Base-by-base conservation (phyloP, 495 filamentous ascomycete genomes). In the Penicillium turbatum region DNA sequence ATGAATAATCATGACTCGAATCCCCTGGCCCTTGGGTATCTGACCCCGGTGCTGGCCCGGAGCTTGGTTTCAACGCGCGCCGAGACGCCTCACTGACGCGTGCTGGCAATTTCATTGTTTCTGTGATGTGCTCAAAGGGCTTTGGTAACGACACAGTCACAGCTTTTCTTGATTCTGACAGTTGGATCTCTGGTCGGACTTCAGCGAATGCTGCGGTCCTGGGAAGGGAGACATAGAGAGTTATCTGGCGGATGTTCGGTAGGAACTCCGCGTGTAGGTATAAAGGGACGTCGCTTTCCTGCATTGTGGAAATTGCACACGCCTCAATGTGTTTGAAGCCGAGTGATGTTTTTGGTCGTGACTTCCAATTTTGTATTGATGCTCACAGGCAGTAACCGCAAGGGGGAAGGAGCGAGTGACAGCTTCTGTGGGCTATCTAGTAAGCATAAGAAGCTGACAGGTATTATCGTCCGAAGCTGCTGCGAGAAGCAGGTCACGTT, bases 241-340 rank as follows among this genome's bases (percentile, higher is more conserved):
- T 88, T 39, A 95, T 78, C 67, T 92, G 88, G 11, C 86, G 84
- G 59, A 98, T 95, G 63, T 96, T 90, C 53, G 84, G 77, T 5
- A 97, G 79, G 0, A 93, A 81, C 76, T 98, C 93, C 13, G 92
- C 90, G 64, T 97, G 92, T 16, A 96, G 74, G 43, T 76, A 71
- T 16, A 83, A 48, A 6, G 59, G 30, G 1, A 44, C 19, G 17
- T 62, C 21, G 30, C 2, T 2, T 7, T 51, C 38, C 36, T 49
- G 54, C 31, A 58, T 52, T 19, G 31, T 31, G 31, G 19, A 11
- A 15, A 16, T 19, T 37, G 11, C 27, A 21, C 13, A 26, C 17
- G 11, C n/a, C 2, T 30, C 16, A 17, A 5, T 49, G n/a, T 27
- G 6, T 36, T 10, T 8, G 9, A 44, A 15, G 3, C 13, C 27